Base-by-base conservation (phyloP, 768 basidiomycete genomes). In the Hygrocybe punicea region DNA sequence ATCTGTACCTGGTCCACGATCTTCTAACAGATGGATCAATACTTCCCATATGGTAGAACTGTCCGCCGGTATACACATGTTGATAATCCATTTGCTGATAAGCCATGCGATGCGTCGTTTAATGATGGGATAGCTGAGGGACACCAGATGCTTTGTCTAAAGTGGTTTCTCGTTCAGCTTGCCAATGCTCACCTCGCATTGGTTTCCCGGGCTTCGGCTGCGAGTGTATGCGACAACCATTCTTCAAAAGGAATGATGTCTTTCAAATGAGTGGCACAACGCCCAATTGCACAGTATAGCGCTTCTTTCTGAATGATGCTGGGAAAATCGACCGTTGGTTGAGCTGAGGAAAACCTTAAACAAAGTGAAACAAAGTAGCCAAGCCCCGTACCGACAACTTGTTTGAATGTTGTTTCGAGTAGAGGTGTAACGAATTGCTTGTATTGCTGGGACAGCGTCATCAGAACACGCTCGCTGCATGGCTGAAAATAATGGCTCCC, bases 41-140 rank as follows among this genome's bases (percentile, higher is more conserved):
- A 93, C 79, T 60, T 91, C 81, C 92, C 93, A 98, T 25, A 94
- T 74, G 53, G 78, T 72, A 2, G 82, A 74, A 58, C 87, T 83
- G 46, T 82, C 82, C 1, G 84, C 78, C 13, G 80, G 74, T 17
- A 80, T 71, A 60, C 84, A 84, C 56, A 81, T 79, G 47, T 93
- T 88, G 13, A 83, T 76, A 34, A 93, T 79, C 89, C 92, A 93
- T 78, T 86, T 89, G 23, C 95, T 94, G 46, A 98, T 81, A 4
- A 98, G 75, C 93, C 94, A 97, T 1, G 95, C 93, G 61, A 98
- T 89, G 33, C 95, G 83, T n/a, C 93, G 84, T 70, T 98, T 96
- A 59, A 98, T 83, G 53, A 98, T 89, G 1, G 91, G 89, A 67
- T 89, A 93, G 56, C 94, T 96, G 56, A 25, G n/a, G 16, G 9